Conservation (phyloP, 1,284 basidiomycete species). For the Trametes sp. region DNA sequence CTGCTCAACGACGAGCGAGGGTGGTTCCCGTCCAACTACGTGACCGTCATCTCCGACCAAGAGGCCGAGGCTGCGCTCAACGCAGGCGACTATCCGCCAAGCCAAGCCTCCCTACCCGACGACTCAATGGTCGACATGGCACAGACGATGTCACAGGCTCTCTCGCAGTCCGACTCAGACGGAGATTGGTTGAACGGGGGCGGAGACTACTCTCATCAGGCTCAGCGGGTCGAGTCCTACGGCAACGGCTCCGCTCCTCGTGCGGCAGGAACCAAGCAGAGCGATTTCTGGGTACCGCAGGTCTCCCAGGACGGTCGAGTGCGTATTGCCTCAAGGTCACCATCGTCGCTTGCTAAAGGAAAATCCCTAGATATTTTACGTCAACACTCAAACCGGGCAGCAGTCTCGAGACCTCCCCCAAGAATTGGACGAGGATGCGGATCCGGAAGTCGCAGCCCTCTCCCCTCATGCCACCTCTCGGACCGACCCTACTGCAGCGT, state of each 20-base stretch:
- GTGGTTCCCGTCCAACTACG: slow-evolving; percentile 99
- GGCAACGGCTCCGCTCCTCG: slow-evolving; percentile 22
- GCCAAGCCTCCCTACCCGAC: slow-evolving; percentile 35
- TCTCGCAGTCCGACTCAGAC: slow-evolving; percentile 44
- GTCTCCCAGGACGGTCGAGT: slow-evolving; percentile 79
- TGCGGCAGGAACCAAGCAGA: slow-evolving; percentile 49
- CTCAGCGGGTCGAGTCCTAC: slow-evolving; percentile 8
- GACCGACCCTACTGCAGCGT: slow-evolving; percentile 58
- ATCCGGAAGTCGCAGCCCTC: slow-evolving; percentile 65
- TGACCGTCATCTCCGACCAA: slow-evolving; percentile 79
- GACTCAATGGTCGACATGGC: slow-evolving; percentile 58
- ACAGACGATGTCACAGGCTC: slow-evolving; percentile 54
- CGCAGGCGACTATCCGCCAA: slow-evolving; percentile 50
- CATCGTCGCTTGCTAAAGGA: no score
- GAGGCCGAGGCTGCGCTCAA: slow-evolving; percentile 76
- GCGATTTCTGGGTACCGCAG: slow-evolving; percentile 83
- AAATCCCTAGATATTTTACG: slow-evolving; percentile 85
- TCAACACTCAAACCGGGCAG: slow-evolving; percentile 91
- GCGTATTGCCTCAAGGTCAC: slow-evolving; percentile 21
- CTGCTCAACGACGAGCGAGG: slow-evolving; percentile 88
- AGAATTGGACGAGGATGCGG: slow-evolving; percentile 67
- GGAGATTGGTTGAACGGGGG: slow-evolving; percentile 41
- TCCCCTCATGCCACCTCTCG: slow-evolving; percentile 64
- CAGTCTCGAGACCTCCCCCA: slow-evolving; percentile 86
- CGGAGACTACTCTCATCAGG: slow-evolving; percentile 29